Evolutionary conservation across 495 filamentous ascomycete genomes (phyloP), one percentile per base, ranked within the genome.

Genomic region (Lasiosphaeris hirsuta): DNA sequence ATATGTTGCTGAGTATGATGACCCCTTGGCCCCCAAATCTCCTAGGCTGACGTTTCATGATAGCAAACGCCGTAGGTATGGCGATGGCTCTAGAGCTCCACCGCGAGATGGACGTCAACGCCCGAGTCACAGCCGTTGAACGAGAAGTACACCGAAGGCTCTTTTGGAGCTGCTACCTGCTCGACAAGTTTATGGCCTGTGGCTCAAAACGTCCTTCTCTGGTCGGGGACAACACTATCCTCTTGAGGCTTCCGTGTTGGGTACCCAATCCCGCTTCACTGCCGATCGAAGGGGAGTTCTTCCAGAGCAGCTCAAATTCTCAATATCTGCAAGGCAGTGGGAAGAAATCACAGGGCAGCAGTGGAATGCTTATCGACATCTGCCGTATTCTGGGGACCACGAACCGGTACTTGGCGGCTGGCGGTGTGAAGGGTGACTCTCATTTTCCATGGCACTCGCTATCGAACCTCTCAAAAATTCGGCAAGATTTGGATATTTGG

Each of bases 371-470:
- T 42, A 90, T 92, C 61, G 89, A 92, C 63, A 91, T 95, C 56
- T 85, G 83, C 14, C 84, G 89, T 14, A 89, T 93, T 30, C 75
- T 95, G 7, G 89, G 90, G 15, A 84, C 84, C n/a, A 91, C 90
- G 0, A 91, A 91, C 58, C 83, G 86, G 58, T 95, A 95, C 69
- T 78, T 93, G 41, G 87, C 89, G 10, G 86, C 88, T 10, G 90
- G 90, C 6, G 90, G 90, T 19, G 89, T 92, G 50, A 93, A 92
- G 67, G 89, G 88, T 44, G 90, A 95, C 65, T 90, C 88, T 0
- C 89, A 92, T 64, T 93, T 93, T 61, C 89, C 90, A 13, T 95
- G 90, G 90, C 89, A 95, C 66, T 81, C 89, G 4, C 78, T 90
- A 18, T 92, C 89, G 7, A 92, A 86, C 61, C 77, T 93, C 0